Evolutionary conservation across 805 yeast species (phyloP), one percentile per base, ranked within the genome.

Genomic region (Kluyveromyces aestuarii): DNA sequence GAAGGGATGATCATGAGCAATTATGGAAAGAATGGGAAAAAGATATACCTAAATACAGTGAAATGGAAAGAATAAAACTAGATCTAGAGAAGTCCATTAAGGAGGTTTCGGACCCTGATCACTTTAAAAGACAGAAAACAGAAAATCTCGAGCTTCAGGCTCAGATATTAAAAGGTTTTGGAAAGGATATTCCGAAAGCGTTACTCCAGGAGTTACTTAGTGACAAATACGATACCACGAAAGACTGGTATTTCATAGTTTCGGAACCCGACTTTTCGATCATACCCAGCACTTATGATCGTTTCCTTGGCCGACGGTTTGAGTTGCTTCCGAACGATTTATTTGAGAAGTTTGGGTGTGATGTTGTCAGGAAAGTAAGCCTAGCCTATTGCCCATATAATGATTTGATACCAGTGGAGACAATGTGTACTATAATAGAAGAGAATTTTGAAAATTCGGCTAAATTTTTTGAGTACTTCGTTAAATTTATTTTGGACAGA

Each of bases 401-500:
- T 40, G 45, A 44, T 14, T 39, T 63, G 10, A 38, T 53, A 6
- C 65, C 68, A 1, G 47, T 55, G 4, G 57, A 53, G 4, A 46
- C 47, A 1, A 55, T 62, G 57, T 44, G 50, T 40, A 3, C 18
- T 16, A 43, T 47, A 36, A 43, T 56, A 2, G 39, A 41, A 9
- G 38, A 43, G 13, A 52, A 55, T 41, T 36, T 41, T n/a, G 42
- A 45, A 10, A 48, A 48, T n/a, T 37, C 47, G 14, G 50, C 16
- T 6, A 41, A 41, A 2, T 55, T 50, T 38, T 36, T 50, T 8
- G 49, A 43, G 37, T 40, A 44, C 21, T 54, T 61, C 41, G 42
- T 61, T 25, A 58, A 55, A 21, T 52, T 60, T 14, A 50, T 63
- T 11, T 48, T 64, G 18, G 69, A 64, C 44, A 53, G 62, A 27